These are phyloP conservation scores for Hydnomerulius pinastri DNA, from an alignment of 768 basidiomycete genomes.

Conservation along the genomic window DNA sequence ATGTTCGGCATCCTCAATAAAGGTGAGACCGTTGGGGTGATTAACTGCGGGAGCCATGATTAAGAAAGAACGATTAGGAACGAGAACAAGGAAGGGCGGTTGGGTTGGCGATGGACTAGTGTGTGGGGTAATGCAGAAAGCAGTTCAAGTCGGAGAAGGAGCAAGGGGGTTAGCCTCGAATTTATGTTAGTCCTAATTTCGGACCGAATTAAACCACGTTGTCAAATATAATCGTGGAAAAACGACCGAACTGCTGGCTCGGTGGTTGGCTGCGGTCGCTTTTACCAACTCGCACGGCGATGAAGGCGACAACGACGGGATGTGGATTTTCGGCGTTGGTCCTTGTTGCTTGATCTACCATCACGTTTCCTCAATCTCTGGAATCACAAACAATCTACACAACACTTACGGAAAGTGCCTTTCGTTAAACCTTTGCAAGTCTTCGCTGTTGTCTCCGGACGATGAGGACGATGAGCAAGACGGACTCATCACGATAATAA, in stretches of 20 bases:
- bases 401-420: too few relatives aligned
- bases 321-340: too few relatives aligned
- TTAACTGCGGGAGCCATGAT: constrained; percentile 65
- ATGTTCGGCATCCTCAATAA: constrained; percentile 60
- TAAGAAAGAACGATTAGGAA: constrained; percentile 6
- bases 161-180: constrained; percentile 11
- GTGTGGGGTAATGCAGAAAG: constrained; percentile 9
- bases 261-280: background rate
- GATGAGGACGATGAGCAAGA: background rate
- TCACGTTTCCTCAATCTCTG: too few relatives aligned
- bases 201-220: constrained; percentile 8
- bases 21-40: constrained; percentile 65
- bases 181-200: constrained; percentile 21
- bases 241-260: background rate
- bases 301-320: background rate
- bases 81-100: background rate
- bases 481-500: background rate
- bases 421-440: too few relatives aligned
- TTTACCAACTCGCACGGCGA: background rate
- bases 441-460: too few relatives aligned
- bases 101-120: background rate
- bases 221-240: constrained; percentile 23
- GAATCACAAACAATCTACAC: too few relatives aligned
- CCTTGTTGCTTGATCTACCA: too few relatives aligned
- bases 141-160: constrained; percentile 9